phyloP scores from a whole-genome alignment of 306 rosid species.

The Vigna trinervia region DNA sequence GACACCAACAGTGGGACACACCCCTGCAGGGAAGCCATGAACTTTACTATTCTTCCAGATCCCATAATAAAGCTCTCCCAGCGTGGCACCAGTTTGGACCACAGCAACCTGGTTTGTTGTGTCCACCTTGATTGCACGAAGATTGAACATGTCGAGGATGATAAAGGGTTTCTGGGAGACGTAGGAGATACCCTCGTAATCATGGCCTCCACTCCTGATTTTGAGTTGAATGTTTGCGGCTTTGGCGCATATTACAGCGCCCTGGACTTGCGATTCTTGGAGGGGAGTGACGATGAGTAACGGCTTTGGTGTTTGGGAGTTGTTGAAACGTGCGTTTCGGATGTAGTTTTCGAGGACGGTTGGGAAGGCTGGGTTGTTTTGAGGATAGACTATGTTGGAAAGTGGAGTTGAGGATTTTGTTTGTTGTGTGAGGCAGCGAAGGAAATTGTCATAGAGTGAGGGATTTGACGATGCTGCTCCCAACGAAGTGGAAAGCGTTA shows the following conservation, averaged over 20 bases:
- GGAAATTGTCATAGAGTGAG: neutral
- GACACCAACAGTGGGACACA: conserved; percentile 48
- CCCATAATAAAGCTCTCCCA: conserved; percentile 49
- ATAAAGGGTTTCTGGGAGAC: conserved; percentile 38
- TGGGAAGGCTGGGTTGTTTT: conserved; percentile 36
- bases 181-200: conserved; percentile 49
- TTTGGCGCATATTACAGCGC: conserved; percentile 42
- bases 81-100: conserved; percentile 44
- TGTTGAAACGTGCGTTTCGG: conserved; percentile 49
- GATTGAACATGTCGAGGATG: conserved; percentile 45
- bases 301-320: conserved; percentile 30
- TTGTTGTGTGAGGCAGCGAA: conserved; percentile 34
- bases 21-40: conserved; percentile 50
- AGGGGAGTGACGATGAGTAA: conserved; percentile 42
- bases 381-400: neutral
- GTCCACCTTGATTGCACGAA: conserved; percentile 34
- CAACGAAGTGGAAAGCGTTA: neutral
- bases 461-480: neutral
- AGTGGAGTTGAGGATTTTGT: conserved; percentile 29
- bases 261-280: conserved; percentile 43
- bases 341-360: conserved; percentile 42
- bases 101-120: neutral
- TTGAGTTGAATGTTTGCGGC: neutral
- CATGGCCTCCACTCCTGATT: conserved; percentile 55
- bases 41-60: conserved; percentile 48